A percentile compares a stretch with the other conserved stretches of the same genome.
Evolutionary conservation across 1,284 basidiomycete species (phyloP).

Genomic region (Hymenochaete sp.): DNA sequence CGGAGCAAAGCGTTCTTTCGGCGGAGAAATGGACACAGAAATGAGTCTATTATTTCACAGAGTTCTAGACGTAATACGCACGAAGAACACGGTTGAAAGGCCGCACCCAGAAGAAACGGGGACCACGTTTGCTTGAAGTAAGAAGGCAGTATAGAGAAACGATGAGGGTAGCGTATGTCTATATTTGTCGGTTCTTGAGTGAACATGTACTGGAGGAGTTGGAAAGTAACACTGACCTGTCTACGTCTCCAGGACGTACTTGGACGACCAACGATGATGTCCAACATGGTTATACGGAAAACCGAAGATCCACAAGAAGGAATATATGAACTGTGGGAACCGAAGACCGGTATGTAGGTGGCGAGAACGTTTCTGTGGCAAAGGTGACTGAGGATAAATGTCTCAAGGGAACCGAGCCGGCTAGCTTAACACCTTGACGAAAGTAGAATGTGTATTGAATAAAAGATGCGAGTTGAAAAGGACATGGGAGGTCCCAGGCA

Average conservation of each 20-base stretch:
- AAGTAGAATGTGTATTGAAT: no score
- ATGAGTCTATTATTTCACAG: not conserved
- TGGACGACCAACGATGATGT: constrained; percentile 74
- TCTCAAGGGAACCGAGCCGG: not conserved
- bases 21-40: constrained; percentile 1
- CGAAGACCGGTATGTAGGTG: no score
- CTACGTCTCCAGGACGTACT: constrained; percentile 67
- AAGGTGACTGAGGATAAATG: not conserved
- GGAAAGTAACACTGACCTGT: constrained; percentile 38
- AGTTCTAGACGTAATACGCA: constrained; percentile 30
- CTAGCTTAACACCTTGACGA: no score
- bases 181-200: constrained; percentile 6
- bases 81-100: constrained; percentile 51
- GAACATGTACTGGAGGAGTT: not conserved
- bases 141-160: constrained; percentile 84
- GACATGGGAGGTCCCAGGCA: no score
- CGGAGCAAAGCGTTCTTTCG: constrained; percentile 81
- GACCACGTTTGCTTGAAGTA: constrained; percentile 59
- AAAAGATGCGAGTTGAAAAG: no score
- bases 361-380: no score
- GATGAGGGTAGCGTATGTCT: constrained; percentile 81
- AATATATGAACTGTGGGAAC: no score
- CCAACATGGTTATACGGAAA: constrained; percentile 54
- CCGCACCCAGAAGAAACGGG: constrained; percentile 55
- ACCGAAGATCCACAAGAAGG: not conserved